phyloP scores from a whole-genome alignment of 2,329 filamentous ascomycete species.

The Neopestalotiopsis sp. region DNA sequence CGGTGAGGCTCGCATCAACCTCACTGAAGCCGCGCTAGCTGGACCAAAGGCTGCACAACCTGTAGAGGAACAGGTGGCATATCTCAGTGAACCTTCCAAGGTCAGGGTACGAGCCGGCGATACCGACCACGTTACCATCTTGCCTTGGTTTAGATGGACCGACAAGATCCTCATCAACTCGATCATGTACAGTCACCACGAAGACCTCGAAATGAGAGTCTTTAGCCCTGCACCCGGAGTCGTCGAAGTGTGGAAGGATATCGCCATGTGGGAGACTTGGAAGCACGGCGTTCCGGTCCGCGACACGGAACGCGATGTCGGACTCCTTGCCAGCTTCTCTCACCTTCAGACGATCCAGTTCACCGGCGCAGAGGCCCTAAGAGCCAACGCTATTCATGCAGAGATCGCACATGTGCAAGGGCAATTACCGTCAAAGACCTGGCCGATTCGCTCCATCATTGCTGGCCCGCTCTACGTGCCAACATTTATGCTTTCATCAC shows the following conservation, averaged over 20 bases:
- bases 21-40: conserved; percentile 19
- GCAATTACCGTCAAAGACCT: conserved; percentile 20
- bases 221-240: conserved; percentile 14
- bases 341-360: conserved; percentile 6
- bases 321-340: conserved; percentile 21
- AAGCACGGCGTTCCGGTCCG: conserved; percentile 8
- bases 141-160: conserved; percentile 23
- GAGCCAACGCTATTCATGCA: conserved; percentile 9
- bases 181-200: not conserved
- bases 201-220: conserved; percentile 18
- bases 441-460: conserved; percentile 21
- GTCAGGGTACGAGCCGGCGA: conserved; percentile 9
- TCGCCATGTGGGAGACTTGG: conserved; percentile 17
- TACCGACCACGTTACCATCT: conserved; percentile 16
- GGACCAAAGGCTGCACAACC: not conserved
- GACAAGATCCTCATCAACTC: conserved; percentile 21
- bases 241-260: conserved; percentile 23
- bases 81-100: conserved; percentile 11
- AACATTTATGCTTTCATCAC: conserved; percentile 16
- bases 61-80: not conserved
- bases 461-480: conserved; percentile 22
- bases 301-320: conserved; percentile 20
- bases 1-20: conserved; percentile 18
- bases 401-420: conserved; percentile 16
- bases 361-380: not conserved